Evolutionary conservation across 371 early-diverging fungal species (phyloP), one percentile per base, ranked within the genome.

Genomic region (Zychaea mexicana): DNA sequence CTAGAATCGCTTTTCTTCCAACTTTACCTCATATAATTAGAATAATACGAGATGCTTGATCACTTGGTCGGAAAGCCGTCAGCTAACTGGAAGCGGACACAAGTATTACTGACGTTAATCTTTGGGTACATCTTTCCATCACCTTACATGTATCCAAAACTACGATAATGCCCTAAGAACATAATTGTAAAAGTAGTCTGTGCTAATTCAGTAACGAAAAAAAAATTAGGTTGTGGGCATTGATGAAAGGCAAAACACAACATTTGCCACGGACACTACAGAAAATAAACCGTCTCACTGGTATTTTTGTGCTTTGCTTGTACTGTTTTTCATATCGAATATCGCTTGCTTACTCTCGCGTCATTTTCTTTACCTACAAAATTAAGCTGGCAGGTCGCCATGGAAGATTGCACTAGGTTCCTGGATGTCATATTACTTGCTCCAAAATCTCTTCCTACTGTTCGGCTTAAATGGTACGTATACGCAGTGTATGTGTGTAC

Each of bases 1-100:
- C 46, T 56, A n/a, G n/a, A n/a, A n/a, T n/a, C n/a, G n/a, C n/a
- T 57, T 31, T 47, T 3, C 49, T 26, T 47, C 12, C 49, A 10
- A 19, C n/a, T 21, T 47, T 2, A 7, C 3, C 10, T 15, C n/a
- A 39, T 4, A 39, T 8, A 39, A 7, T 15, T 15, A 4, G 10
- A 8, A 8, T 24, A 22, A 21, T 47, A 47, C 47, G 56, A 4
- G 15, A 95, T 96, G 95, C 71, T 98, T 38, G 96, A 97, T 66
- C 95, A 98, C 71, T 77, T 95, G 21, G 82, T 93, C 17, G 97
- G 98, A 12, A 91, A 88, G 55, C 98, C 98, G 9, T 96, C 97
- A n/a, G 83, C 94, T 17, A 89, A 88, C 54, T 90, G 91, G 83
- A 92, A 94, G 68, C 89, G 97, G 36, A 69, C 82, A 38, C 92